Conservation (phyloP, 2,329 filamentous ascomycete genomes). For the Chaetomium sp. region DNA sequence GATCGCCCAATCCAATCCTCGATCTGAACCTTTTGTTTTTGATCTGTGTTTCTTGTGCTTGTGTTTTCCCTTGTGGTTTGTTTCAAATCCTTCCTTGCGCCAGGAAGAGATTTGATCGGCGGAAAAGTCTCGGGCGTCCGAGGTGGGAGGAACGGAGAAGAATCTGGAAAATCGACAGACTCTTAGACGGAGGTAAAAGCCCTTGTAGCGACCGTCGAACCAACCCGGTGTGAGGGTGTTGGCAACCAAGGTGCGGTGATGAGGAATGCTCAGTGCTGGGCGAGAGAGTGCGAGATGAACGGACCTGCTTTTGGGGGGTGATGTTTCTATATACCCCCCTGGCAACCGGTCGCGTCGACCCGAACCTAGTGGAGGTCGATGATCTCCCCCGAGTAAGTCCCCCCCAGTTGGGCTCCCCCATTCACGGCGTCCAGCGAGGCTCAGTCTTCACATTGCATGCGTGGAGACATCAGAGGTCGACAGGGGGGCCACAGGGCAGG, state of each 20-base stretch:
- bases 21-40: no score
- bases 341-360: slow-evolving; percentile 18
- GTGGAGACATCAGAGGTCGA: slow-evolving; percentile 10
- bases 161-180: not conserved
- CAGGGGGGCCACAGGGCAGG: slow-evolving; percentile 6
- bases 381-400: slow-evolving; percentile 14
- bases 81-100: not conserved
- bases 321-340: slow-evolving; percentile 26
- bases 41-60: not conserved
- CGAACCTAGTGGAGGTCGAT: slow-evolving; percentile 24
- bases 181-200: not conserved
- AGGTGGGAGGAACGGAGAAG: no score
- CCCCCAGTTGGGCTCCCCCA: slow-evolving; percentile 17
- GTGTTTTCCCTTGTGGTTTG: not conserved
- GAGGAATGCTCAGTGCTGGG: slow-evolving; percentile 13
- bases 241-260: slow-evolving; percentile 6
- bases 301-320: slow-evolving; percentile 15
- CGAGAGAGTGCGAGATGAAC: slow-evolving; percentile 10
- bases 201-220: slow-evolving; percentile 1
- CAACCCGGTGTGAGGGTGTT: not conserved
- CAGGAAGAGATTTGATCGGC: not conserved
- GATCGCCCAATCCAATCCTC: no score
- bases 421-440: slow-evolving; percentile 18
- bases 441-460: slow-evolving; percentile 23
- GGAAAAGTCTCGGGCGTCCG: no score